Evolutionary conservation across 2,329 filamentous ascomycete genomes (phyloP).

Genomic region (Didymella glomerata): DNA sequence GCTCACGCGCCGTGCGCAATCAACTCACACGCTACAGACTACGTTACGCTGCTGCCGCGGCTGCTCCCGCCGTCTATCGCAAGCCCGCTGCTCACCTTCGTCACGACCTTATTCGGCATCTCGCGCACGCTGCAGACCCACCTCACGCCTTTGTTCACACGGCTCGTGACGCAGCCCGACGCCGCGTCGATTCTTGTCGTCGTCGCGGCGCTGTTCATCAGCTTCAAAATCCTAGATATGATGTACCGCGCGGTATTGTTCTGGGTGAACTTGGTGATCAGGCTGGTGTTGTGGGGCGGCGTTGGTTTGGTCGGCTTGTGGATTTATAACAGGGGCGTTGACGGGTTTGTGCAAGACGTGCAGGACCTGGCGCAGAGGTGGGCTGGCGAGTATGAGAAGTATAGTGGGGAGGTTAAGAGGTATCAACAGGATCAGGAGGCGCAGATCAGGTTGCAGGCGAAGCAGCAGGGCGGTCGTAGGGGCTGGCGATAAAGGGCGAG

Average conservation of each 20-base stretch:
- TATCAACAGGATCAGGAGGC: constrained; percentile 38
- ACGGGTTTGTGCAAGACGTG: constrained; percentile 70
- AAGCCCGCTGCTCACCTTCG: constrained; percentile 39
- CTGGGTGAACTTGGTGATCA: constrained; percentile 74
- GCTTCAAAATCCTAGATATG: constrained; percentile 71
- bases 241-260: constrained; percentile 76
- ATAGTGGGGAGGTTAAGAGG: constrained; percentile 39
- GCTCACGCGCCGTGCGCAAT: not conserved
- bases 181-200: constrained; percentile 64
- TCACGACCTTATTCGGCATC: constrained; percentile 42
- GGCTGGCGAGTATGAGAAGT: constrained; percentile 51
- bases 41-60: constrained; percentile 39
- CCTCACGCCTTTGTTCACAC: constrained; percentile 41
- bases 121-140: constrained; percentile 40
- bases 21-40: constrained; percentile 42
- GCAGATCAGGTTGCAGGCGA: constrained; percentile 36
- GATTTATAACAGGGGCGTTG: constrained; percentile 69
- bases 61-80: constrained; percentile 46
- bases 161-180: constrained; percentile 51
- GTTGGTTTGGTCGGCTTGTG: constrained; percentile 64
- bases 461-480: constrained; percentile 23
- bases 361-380: constrained; percentile 47
- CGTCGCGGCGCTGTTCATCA: constrained; percentile 69
- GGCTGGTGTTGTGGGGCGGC: constrained; percentile 70
- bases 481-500: constrained; percentile 9